Evolutionary conservation across 768 basidiomycete species (phyloP).

Genomic region (Hirschioporus abietinus): DNA sequence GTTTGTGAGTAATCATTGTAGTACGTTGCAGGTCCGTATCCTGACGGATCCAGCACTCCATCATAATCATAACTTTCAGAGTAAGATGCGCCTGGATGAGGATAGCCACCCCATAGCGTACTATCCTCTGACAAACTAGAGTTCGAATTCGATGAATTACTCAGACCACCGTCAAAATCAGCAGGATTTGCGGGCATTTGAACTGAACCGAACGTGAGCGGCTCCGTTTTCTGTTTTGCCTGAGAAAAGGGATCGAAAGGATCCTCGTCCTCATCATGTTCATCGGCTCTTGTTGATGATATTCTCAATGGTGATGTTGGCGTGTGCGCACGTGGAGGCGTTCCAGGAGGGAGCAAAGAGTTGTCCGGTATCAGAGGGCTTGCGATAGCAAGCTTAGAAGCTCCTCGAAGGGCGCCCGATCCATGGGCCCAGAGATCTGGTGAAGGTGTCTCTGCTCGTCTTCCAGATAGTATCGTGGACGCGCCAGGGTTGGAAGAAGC

Average conservation of each 20-base stretch:
- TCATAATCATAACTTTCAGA: conserved; percentile 27
- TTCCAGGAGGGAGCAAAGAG: conserved; percentile 22
- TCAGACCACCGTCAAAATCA: conserved; percentile 57
- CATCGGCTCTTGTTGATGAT: conserved; percentile 48
- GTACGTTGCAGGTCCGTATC: neutral
- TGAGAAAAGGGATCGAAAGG: conserved; percentile 75
- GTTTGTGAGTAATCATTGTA: neutral
- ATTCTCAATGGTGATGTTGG: conserved; percentile 68
- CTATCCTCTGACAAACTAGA: conserved; percentile 50
- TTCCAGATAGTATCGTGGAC: conserved; percentile 17
- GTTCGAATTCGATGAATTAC: conserved; percentile 47
- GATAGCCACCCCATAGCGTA: conserved; percentile 28
- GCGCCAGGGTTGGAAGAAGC: conserved; percentile 58
- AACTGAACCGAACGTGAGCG: conserved; percentile 57
- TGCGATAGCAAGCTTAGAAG: conserved; percentile 87
- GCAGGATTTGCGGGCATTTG: conserved; percentile 35
- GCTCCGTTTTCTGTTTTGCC: conserved; percentile 31
- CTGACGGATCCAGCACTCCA: conserved; percentile 10
- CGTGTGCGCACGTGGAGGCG: conserved; percentile 46
- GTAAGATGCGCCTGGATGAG: conserved; percentile 17
- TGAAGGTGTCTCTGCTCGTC: conserved; percentile 75
- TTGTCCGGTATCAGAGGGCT: conserved; percentile 81
- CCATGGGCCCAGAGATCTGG: conserved; percentile 84
- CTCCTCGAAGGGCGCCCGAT: conserved; percentile 52
- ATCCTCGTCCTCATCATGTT: conserved; percentile 70